Base-by-base conservation (phyloP, 371 early-diverging fungal genomes). In the Mortierella sp. region DNA sequence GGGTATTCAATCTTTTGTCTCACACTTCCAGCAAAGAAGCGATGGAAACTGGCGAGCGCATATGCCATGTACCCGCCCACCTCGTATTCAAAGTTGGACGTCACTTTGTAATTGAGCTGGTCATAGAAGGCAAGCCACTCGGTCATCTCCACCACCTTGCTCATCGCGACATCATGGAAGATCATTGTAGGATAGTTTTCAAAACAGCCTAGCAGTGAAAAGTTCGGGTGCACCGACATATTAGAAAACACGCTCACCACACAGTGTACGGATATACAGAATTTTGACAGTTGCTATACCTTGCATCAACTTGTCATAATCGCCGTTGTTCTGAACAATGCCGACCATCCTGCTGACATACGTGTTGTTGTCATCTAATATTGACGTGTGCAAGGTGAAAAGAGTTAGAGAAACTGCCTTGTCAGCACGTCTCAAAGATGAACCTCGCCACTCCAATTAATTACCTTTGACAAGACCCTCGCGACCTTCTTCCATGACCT, bases 41-140 rank as follows among this genome's bases (percentile, higher is more conserved):
- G 92, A 86, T 98, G 96, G 79, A 97, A 95, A 48, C 90, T 93
- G 31, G 96, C 91, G 7, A 96, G 58, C 0, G 96, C 89, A 84
- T 94, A 97, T 0, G 96, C 92, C 38, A 94, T 74, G 83, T 98
- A 98, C 11, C 89, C 89, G 34, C 89, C 88, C 26, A 98, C 76
- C 68, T 88, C 88, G 70, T 89, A 89, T 26, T 92, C 88, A 78
- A 91, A 90, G 45, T 86, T 75, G 28, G 88, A 82, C 50, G 90
- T 90, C 24, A 90, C 80, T 19, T 89, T 84, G 14, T 85, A 50
- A 71, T 96, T 92, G 52, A 97, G 68, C 50, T 81, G 83, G 80
- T 99, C 99, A 84, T 95, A 96, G 79, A 97, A 97, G 63, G 90
- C 87, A 9, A 98, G 84, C 97, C 97, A 97, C 44, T 97, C 96